Evolutionary conservation across 2,329 filamentous ascomycete genomes (phyloP), one percentile per base, ranked within the genome.

Genomic region (Myotisia sp.): DNA sequence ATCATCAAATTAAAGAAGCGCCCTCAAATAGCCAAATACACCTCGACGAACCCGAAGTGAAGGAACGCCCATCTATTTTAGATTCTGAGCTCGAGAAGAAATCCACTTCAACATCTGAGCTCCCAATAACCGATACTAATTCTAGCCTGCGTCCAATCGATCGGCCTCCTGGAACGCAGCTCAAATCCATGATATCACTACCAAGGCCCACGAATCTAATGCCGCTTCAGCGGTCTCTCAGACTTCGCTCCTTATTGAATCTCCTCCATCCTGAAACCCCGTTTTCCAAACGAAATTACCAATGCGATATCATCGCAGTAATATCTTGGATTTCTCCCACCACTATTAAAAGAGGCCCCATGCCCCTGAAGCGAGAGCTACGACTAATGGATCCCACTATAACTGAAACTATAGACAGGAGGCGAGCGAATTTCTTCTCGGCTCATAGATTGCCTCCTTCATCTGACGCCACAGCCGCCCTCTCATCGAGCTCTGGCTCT

Each of bases 321-420:
- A 42, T 52, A 28, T 45, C 44, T 13, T 50, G 44, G 47, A 38
- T 47, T 4, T 50, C 47, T 1, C 41, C 47, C 2, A 38, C 39
- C 2, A 18, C 45, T 5, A 44, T 51, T 16, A 44, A 44, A 23
- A 42, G 43, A n/a, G 37, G 41, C 1, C 39, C 41, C 6, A 50
- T 49, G 35, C 46, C 49, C 9, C 44, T 43, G 1, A 53, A 52
- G 29, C 48, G 50, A 2, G 48, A 52, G 29, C 34, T 53, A 31
- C 47, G 49, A 18, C 42, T 53, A 23, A 42, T 49, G 10, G 50
- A 53, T 34, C 39, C 43, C 6, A 44, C 43, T 13, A 43, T 49
- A 17, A 27, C 26, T 3, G 3, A 10, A 6, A 33, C 9, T 18
- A 27, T 33, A 17, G 24, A 27, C n/a, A 23, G 18, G n/a, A 14